Conservation (phyloP, 2,329 filamentous ascomycete genomes). For the Diplodia intermedia region DNA sequence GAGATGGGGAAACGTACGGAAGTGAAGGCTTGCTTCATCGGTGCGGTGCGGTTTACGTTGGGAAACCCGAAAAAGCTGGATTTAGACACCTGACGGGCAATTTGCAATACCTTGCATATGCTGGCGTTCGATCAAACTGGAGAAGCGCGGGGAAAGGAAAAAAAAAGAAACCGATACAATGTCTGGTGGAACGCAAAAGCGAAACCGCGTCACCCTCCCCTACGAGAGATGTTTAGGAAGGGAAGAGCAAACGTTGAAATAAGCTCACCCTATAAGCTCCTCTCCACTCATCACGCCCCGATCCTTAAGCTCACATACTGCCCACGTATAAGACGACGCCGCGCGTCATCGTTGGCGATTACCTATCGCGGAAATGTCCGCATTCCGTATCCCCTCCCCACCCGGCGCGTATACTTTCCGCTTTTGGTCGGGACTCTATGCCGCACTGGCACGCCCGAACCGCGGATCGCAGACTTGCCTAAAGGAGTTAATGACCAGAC, state of each 20-base stretch:
- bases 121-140: too few relatives aligned
- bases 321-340: neutral
- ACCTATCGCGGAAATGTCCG: neutral
- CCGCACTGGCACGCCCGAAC: neutral
- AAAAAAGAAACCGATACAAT: too few relatives aligned
- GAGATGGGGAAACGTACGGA: too few relatives aligned
- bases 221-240: too few relatives aligned
- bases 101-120: neutral
- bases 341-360: neutral
- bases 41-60: too few relatives aligned
- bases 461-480: neutral
- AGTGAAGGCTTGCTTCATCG: too few relatives aligned
- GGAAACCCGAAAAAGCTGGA: too few relatives aligned
- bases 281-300: neutral
- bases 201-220: too few relatives aligned
- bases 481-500: neutral
- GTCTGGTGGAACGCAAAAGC: too few relatives aligned
- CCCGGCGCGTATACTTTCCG: neutral
- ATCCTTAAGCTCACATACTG: neutral
- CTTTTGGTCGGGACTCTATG: neutral
- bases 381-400: neutral
- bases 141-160: too few relatives aligned
- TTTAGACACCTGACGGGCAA: too few relatives aligned
- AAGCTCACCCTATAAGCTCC: neutral
- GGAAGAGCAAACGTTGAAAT: neutral